A percentile compares a stretch with the other conserved stretches of the same genome.
Evolutionary conservation across 352 stramenopile genomes (phyloP).

Genomic region (Globisporangium paddicum): DNA sequence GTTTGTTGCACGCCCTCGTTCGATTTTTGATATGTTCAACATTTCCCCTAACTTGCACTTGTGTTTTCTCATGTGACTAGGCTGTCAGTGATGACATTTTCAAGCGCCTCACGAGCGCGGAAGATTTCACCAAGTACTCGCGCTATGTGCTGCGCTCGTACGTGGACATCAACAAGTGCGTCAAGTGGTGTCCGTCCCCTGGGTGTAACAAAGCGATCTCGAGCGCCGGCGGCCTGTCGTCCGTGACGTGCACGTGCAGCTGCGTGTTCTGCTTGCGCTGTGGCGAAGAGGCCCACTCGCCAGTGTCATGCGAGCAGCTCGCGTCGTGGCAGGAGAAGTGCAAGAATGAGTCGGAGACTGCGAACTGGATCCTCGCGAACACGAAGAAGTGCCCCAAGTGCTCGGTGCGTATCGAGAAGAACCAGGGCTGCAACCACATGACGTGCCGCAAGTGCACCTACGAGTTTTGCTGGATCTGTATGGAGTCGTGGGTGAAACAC

Average conservation of each 20-base stretch:
- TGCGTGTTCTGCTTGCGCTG: slow-evolving; percentile 92
- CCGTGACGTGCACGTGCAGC: slow-evolving; percentile 79
- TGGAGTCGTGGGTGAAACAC: slow-evolving; percentile 95
- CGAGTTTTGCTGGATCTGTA: slow-evolving; percentile 99
- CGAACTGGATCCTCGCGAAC: slow-evolving; percentile 99
- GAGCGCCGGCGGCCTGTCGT: slow-evolving; percentile 71
- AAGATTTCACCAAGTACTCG: slow-evolving; percentile 88
- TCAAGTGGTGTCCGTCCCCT: slow-evolving; percentile 96
- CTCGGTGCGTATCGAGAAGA: slow-evolving; percentile 99
- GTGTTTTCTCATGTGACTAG: slow-evolving; percentile 12
- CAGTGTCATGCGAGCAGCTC: slow-evolving; percentile 91
- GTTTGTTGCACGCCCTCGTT: slow-evolving; percentile 21
- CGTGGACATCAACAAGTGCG: slow-evolving; percentile 97
- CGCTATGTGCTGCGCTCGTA: slow-evolving; percentile 94
- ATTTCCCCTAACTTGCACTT: not conserved
- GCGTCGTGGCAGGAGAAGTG: slow-evolving; percentile 96
- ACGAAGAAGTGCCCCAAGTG: slow-evolving; percentile 99
- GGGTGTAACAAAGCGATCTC: slow-evolving; percentile 95
- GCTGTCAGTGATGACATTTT: slow-evolving; percentile 68
- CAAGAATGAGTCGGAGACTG: slow-evolving; percentile 97
- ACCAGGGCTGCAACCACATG: slow-evolving; percentile 99
- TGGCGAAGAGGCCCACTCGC: slow-evolving; percentile 96
- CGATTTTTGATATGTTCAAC: not conserved
- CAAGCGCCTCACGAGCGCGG: slow-evolving; percentile 50
- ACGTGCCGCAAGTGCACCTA: slow-evolving; percentile 90